Percentiles rank a stretch among this genome's conserved stretches.
Conservation (phyloP, 257 asterid species). For the Solanum paucissectum region DNA sequence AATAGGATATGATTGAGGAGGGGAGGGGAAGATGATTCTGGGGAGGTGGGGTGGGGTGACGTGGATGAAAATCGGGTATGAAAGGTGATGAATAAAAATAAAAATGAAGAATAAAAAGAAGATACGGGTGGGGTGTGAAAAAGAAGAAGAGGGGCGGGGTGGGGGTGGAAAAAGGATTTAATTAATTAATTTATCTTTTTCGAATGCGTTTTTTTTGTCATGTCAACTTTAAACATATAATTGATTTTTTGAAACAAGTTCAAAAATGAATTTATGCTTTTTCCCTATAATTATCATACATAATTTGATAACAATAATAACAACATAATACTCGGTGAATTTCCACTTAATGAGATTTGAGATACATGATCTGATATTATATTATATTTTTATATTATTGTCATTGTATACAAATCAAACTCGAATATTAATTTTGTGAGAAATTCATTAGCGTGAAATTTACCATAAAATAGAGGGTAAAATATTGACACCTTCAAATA, state of each 20-base stretch:
- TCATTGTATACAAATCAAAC: fast-evolving
- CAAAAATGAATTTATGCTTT: background rate
- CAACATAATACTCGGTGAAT: too few species aligned
- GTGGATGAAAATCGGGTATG: too few species aligned
- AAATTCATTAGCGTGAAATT: background rate
- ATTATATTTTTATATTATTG: too few species aligned
- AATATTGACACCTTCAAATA: background rate
- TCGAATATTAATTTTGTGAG: too few species aligned
- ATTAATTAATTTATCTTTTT: too few species aligned
- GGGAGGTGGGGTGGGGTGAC: background rate
- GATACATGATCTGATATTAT: too few species aligned
- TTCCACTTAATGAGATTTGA: background rate
- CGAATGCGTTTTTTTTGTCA: background rate
- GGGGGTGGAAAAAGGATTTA: background rate
- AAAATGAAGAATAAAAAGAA: too few species aligned
- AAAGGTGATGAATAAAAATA: too few species aligned
- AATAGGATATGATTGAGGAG: too few species aligned
- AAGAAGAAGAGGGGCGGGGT: background rate
- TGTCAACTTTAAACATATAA: fast-evolving
- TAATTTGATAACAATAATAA: too few species aligned
- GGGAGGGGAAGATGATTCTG: too few species aligned
- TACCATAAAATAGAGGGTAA: background rate
- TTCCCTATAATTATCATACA: background rate
- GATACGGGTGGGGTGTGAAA: background rate
- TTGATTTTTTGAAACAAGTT: fast-evolving